Evolutionary conservation across 495 filamentous ascomycete species (phyloP).

Genomic region (Jackrogersella minutella): DNA sequence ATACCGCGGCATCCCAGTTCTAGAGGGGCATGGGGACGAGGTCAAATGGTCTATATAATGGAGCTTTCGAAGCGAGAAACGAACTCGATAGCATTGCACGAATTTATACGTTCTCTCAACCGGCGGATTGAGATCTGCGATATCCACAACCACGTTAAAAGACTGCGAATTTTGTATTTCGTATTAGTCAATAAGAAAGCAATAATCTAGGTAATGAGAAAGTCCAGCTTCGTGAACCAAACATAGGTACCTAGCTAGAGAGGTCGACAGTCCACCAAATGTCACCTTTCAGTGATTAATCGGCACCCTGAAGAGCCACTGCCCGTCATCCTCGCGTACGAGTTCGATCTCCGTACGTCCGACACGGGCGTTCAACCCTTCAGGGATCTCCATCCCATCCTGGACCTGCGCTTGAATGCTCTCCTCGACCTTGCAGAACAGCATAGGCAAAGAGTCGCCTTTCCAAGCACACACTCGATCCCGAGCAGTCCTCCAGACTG

Average conservation of each 20-base stretch:
- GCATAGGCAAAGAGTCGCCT: constrained; percentile 48
- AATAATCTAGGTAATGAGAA: no score
- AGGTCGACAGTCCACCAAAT: background rate
- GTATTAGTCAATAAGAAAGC: no score
- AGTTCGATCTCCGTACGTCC: constrained; percentile 45
- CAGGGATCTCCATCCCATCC: constrained; percentile 49
- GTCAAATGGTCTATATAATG: background rate
- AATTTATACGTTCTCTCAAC: background rate
- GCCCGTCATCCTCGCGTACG: constrained; percentile 42
- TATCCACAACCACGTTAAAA: no score
- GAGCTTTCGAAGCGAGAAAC: background rate
- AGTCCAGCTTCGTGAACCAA: no score
- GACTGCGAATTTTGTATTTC: no score
- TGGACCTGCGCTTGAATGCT: constrained; percentile 43
- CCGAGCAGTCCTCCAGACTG: constrained; percentile 44
- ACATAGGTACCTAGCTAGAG: no score
- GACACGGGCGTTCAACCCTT: constrained; percentile 44
- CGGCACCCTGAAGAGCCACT: constrained; percentile 47
- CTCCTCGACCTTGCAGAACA: constrained; percentile 49
- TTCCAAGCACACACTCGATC: constrained; percentile 51
- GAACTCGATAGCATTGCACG: background rate
- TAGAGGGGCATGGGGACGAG: background rate
- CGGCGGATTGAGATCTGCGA: no score
- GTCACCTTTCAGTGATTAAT: constrained; percentile 1
- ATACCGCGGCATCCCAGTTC: no score